These are phyloP conservation scores for Polygonum maritimum DNA, from an alignment of 148 eudicot genomes.

Conservation along the genomic window DNA sequence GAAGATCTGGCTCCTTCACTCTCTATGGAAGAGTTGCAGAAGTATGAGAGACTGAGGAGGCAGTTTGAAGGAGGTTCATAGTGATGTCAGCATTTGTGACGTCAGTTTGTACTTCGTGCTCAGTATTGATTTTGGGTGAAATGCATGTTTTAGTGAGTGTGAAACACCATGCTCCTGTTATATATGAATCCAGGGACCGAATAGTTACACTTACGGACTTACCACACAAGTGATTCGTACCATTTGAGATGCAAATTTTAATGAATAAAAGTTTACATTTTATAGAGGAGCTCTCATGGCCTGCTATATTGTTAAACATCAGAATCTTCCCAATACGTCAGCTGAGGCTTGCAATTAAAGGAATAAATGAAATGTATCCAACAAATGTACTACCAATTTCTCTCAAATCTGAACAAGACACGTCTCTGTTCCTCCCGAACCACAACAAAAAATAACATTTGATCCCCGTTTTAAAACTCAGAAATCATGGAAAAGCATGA, in stretches of 20 bases:
- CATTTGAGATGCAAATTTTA: not conserved
- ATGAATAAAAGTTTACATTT: not conserved
- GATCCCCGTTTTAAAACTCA: not conserved
- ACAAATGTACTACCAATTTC: not conserved
- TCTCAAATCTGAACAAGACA: not conserved
- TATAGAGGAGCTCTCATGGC: not conserved
- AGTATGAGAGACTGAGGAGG: slow-evolving; percentile 75
- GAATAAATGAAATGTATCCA: not conserved
- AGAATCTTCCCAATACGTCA: not conserved
- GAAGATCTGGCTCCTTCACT: slow-evolving; percentile 83
- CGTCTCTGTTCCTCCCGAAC: not conserved
- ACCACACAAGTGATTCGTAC: not conserved
- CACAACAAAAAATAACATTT: not conserved
- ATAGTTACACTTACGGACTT: too few species aligned
- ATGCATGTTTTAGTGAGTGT: not conserved
- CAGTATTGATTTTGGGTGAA: too few species aligned
- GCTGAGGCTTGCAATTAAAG: not conserved
- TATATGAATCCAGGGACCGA: not conserved
- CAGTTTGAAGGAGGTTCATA: slow-evolving; percentile 76
- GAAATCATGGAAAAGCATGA: slow-evolving; percentile 70
- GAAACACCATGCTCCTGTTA: not conserved
- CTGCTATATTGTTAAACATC: too few species aligned
- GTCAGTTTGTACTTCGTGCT: not conserved
- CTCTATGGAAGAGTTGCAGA: slow-evolving; percentile 72
- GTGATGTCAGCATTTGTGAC: slow-evolving; percentile 12